These are phyloP conservation scores for Zygosaccharomyces sapae DNA, from an alignment of 1,139 yeast species.

Conservation along the genomic window DNA sequence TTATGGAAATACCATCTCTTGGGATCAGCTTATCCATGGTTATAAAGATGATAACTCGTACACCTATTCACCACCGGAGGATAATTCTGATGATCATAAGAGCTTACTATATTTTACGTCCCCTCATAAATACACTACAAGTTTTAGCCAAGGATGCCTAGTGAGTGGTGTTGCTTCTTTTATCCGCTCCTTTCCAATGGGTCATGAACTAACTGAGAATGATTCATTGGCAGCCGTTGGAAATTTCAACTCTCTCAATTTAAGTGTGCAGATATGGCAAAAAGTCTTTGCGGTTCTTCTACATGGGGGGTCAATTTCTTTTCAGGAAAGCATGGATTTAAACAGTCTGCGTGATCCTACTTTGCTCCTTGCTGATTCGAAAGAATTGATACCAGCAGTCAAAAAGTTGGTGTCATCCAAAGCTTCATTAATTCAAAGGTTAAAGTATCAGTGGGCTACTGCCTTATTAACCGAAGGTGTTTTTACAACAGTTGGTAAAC, in stretches of 20 bases:
- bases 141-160: conserved; percentile 57
- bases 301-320: conserved; percentile 37
- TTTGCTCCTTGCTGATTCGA: conserved; percentile 20
- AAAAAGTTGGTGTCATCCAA: conserved; percentile 5
- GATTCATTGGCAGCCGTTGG: conserved; percentile 46
- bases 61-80: conserved; percentile 37
- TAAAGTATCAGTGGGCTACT: conserved; percentile 34
- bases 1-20: conserved; percentile 22
- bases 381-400: conserved; percentile 9
- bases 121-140: conserved; percentile 24
- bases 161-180: conserved; percentile 62
- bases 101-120: conserved; percentile 27
- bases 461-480: conserved; percentile 42
- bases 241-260: conserved; percentile 16
- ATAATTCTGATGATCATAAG: conserved; percentile 37
- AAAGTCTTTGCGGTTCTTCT: conserved; percentile 36
- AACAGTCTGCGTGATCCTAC: conserved; percentile 19
- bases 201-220: conserved; percentile 39
- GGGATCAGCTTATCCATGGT: conserved; percentile 32
- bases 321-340: conserved; percentile 13
- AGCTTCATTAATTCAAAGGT: conserved; percentile 7
- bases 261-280: conserved; percentile 33
- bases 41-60: conserved; percentile 19
- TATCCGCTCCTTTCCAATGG: conserved; percentile 53
- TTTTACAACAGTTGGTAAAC: conserved; percentile 36